These are phyloP conservation scores for Lodderomyces margitis DNA, from an alignment of 1,139 yeast genomes.

Conservation along the genomic window DNA sequence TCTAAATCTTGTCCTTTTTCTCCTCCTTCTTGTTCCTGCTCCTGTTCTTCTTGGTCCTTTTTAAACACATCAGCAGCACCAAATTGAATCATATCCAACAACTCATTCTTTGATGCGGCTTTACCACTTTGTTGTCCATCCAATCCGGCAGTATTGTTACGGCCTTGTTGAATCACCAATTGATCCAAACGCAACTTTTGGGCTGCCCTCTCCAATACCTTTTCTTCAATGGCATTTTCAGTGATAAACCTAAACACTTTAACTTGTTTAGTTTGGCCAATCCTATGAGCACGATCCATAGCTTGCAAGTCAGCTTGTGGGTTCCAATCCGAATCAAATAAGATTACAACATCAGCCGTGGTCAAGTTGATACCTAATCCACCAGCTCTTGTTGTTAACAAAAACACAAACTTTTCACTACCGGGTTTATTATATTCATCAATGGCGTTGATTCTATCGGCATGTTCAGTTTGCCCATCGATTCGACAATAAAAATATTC, in stretches of 20 bases:
- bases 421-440: slow-evolving; percentile 75
- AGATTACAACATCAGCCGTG: slow-evolving; percentile 69
- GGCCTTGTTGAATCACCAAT: slow-evolving; percentile 77
- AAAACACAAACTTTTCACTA: slow-evolving; percentile 65
- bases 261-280: slow-evolving; percentile 82
- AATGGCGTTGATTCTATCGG: slow-evolving; percentile 70
- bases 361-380: slow-evolving; percentile 84
- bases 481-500: slow-evolving; percentile 70
- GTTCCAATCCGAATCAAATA: slow-evolving; percentile 82
- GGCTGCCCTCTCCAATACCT: slow-evolving; percentile 75
- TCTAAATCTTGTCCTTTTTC: slow-evolving; percentile 49
- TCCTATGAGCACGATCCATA: slow-evolving; percentile 87
- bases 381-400: slow-evolving; percentile 81
- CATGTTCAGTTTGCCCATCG: slow-evolving; percentile 80
- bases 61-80: slow-evolving; percentile 70
- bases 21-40: slow-evolving; percentile 7
- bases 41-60: slow-evolving; percentile 11
- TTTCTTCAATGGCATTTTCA: slow-evolving; percentile 79
- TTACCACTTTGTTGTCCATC: slow-evolving; percentile 38
- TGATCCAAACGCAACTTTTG: slow-evolving; percentile 77
- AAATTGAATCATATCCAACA: slow-evolving; percentile 75
- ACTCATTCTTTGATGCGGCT: slow-evolving; percentile 63
- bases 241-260: slow-evolving; percentile 74
- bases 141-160: slow-evolving; percentile 35
- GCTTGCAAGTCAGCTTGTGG: slow-evolving; percentile 88